Evolutionary conservation across 1,284 basidiomycete genomes (phyloP), one percentile per base, ranked within the genome.

Genomic region (Ceratobasidium theobromae): DNA sequence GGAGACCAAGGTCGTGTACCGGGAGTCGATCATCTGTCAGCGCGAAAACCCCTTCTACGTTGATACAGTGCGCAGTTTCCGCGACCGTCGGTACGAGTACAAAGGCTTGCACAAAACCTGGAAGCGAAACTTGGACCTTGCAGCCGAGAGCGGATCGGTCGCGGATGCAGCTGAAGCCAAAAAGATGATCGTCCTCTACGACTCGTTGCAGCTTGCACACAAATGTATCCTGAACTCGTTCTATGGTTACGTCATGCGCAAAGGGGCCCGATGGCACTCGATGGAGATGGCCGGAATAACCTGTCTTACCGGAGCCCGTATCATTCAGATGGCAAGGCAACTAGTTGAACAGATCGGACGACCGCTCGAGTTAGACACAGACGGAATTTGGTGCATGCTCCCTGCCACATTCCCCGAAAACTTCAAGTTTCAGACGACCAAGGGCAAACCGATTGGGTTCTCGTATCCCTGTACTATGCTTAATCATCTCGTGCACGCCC

Each of bases 221-320:
- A 99, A 99, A 81, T 98, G 95, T 77, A 99, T 99, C 76, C 86
- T 99, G 72, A 99, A 99, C 81, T 98, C 96, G 2, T 99, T 99
- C 83, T 99, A 99, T 76, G 97, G 97, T 53, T 99, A 99, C 74
- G 97, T 99, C 76, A 99, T 99, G 97, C 88, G 96, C 40, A 99
- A 99, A 76, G 97, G 97, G 67, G 97, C 97, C 16, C 84, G 97
- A 23, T 99, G 97, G 97, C 96, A 99, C 78, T 98, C 95, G 40
- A 99, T 99, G 97, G 97, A 99, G 80, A 99, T 99, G 97, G 97
- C 97, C 0, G 97, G 97, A 21, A 98, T 99, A 72, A 99, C 97
- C 8, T 99, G 97, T 79, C 80, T 99, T 53, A 99, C 97, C 0
- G 97, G 97, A n/a, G 95, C 97, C 4, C 93, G 87, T 3, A 99